Base-by-base conservation (phyloP, 1,139 yeast species). In the Candida smagusa region DNA sequence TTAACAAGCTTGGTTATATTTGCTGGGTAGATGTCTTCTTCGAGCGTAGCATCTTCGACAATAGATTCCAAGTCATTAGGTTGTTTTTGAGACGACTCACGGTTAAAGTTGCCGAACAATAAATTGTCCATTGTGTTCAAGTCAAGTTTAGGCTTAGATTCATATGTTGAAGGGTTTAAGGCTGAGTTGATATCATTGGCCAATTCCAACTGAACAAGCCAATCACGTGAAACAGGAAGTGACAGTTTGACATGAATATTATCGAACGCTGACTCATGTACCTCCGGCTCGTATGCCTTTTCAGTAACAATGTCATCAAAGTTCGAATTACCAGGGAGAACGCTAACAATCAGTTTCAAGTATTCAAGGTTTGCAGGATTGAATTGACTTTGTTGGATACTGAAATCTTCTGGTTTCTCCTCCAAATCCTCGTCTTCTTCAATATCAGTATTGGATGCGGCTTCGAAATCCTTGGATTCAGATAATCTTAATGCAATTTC, bases 201-300 rank as follows among this genome's bases (percentile, higher is more conserved):
- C 26, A 83, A 53, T 39, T 72, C 75, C 34, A 84, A 57, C 49
- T 83, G 90, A 9, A 74, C 69, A 21, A 76, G 65, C 90, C 92
- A 84, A 47, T 80, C 74, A 30, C 68, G 68, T 2, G 85, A 69
- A 0, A 71, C 65, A 1, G 81, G 74, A 29, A 79, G 62, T 29
- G 66, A 61, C 2, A 68, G 62, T 31, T 54, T 51, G 7, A 52
- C 53, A 42, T 57, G 63, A 31, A 70, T 60, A 4, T 41, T 48
- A 34, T 64, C 60, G 45, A 69, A 70, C 1, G 53, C 53, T 5
- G 50, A 47, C 5, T 60, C 70, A 38, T 62, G 59, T 13, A 71
- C 55, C 58, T 63, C 81, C 0, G 92, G 92, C 56, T 84, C 94
- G 49, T 76, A 84, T 1, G 79, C 84, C 50, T 79, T 82, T 46